A percentile compares a stretch with the other conserved stretches of the same genome.
Conservation (phyloP, 164 flowering plant genomes). For the Liriodendron chinense region DNA sequence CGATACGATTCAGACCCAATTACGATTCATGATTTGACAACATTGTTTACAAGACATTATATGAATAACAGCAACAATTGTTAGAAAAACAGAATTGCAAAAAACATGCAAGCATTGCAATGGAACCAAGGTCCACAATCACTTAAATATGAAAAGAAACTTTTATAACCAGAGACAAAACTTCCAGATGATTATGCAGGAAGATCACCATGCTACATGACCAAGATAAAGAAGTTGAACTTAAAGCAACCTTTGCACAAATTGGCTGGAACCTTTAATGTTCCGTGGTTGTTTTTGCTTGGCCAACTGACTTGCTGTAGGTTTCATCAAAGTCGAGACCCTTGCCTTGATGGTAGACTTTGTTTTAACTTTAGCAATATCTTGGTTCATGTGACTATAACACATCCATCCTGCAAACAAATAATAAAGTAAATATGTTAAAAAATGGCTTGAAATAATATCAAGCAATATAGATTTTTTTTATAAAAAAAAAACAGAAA, state of each 20-base stretch:
- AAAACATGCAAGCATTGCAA: conserved; percentile 1
- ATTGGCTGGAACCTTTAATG: conserved; percentile 39
- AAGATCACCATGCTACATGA: no score
- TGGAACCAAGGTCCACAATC: not conserved
- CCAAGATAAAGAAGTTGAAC: not conserved
- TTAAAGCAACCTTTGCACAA: conserved; percentile 19
- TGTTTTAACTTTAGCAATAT: conserved; percentile 27
- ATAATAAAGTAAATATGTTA: not conserved
- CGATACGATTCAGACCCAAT: no score
- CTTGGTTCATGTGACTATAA: conserved; percentile 32
- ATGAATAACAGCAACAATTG: not conserved
- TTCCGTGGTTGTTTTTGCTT: conserved; percentile 59
- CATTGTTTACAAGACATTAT: no score
- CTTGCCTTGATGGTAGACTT: conserved; percentile 37
- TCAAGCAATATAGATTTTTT: not conserved
- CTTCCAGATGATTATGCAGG: not conserved
- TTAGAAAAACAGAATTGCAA: not conserved
- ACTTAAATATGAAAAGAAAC: not conserved
- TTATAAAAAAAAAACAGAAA: conserved; percentile 1
- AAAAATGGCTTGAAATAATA: not conserved
- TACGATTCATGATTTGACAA: no score
- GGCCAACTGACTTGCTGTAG: conserved; percentile 94
- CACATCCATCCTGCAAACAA: conserved; percentile 39
- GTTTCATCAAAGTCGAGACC: conserved; percentile 89
- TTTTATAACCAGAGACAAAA: not conserved